phyloP scores from a whole-genome alignment of 495 filamentous ascomycete species.

The Tetracladium setigerum region DNA sequence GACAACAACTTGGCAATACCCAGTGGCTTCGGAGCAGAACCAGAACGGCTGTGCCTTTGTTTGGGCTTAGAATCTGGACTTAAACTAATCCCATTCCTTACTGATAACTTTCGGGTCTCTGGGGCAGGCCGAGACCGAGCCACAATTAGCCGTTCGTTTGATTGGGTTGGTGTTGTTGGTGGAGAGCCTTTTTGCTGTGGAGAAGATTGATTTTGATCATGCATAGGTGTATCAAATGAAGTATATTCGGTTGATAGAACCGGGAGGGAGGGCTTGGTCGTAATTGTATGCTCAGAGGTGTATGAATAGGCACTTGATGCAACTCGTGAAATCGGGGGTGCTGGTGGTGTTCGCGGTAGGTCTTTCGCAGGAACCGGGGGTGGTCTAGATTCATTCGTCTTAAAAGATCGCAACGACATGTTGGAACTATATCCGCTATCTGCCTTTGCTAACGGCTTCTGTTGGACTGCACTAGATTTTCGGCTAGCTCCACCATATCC shows the following conservation, averaged over 20 bases:
- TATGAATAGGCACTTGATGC: slow-evolving; percentile 7
- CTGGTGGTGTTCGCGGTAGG: background rate
- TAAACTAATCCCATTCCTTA: too few relatives aligned
- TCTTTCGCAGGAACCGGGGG: slow-evolving; percentile 10
- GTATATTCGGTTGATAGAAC: background rate
- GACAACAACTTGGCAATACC: too few relatives aligned
- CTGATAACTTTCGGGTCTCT: too few relatives aligned
- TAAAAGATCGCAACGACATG: slow-evolving; percentile 39
- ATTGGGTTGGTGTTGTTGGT: too few relatives aligned
- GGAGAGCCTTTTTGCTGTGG: too few relatives aligned
- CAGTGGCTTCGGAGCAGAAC: too few relatives aligned
- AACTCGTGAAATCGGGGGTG: slow-evolving; percentile 1
- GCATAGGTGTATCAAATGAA: too few relatives aligned
- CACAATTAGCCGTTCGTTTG: too few relatives aligned
- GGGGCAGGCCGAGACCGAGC: too few relatives aligned
- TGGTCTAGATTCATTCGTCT: slow-evolving; percentile 8
- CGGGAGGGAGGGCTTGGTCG: background rate
- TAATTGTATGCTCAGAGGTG: background rate
- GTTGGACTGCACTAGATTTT: background rate
- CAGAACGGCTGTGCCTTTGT: too few relatives aligned
- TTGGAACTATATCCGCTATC: slow-evolving; percentile 52
- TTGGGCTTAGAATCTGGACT: too few relatives aligned
- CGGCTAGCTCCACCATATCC: slow-evolving; percentile 3
- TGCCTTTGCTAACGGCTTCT: slow-evolving; percentile 39
- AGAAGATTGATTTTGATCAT: too few relatives aligned